Evolutionary conservation across 352 stramenopile species (phyloP), one percentile per base, ranked within the genome.

Genomic region (Phytopythium vexans): DNA sequence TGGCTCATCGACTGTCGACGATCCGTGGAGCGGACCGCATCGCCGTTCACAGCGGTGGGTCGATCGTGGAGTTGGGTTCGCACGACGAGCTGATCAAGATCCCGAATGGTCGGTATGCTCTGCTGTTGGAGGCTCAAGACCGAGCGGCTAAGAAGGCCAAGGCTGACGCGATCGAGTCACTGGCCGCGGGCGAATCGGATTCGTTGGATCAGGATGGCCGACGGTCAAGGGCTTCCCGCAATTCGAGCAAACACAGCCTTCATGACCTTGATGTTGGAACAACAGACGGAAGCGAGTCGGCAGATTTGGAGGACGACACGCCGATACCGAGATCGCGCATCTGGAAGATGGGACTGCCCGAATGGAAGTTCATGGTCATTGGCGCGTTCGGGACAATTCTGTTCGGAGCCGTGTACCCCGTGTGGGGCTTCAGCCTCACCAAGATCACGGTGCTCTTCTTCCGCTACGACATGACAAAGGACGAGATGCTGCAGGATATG

Each of bases 1-100:
- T 98, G 49, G 95, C 95, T 0, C 94, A 98, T 66, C 82, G 94
- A 10, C 62, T 99, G 33, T 95, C 82, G 47, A 99, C 94, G 11
- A 89, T 99, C 55, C 86, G 93, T 52, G 83, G 97, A 67, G 96
- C 92, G 46, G 84, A 98, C 60, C n/a, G n/a, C n/a, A n/a, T n/a
- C n/a, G n/a, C n/a, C n/a, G n/a, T n/a, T n/a, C n/a, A n/a, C n/a
- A n/a, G 94, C 14, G 68, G 86, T n/a, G 96, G 96, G 6, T 58
- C 56, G 16, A 90, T 99, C 15, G 80, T 96, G 3, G 95, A 99
- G 64, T 60, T 88, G 9, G 96, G 96, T 6, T 96, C 83, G 7
- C 96, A 99, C 62, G 72, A 89, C 4, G 83, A 98, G 46, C 72
- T 99, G 15, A 67, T 98, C 52, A 36, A 40, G 21, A 68, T 82